Base-by-base conservation (phyloP, 1,139 yeast species). In the Debaryomyces robertsiae region DNA sequence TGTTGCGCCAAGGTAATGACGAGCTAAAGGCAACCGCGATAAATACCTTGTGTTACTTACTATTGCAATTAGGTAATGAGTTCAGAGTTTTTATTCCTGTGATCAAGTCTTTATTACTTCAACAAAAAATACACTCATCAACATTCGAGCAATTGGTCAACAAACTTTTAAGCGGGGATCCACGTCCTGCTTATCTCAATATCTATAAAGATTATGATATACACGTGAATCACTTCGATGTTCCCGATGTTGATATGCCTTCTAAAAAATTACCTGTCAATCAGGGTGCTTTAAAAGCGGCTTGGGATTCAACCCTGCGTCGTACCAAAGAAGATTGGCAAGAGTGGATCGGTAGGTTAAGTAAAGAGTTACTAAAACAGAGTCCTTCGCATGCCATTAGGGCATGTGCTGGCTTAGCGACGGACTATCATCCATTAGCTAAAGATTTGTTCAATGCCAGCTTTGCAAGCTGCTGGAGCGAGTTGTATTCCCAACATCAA, bases 311-410 rank as follows among this genome's bases (percentile, higher is more conserved):
- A 13, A 81, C 86, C 22, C 93, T 89, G 51, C 79, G 94, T 48
- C 77, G 95, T 33, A 89, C 97, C 0, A 81, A 84, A 50, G 98
- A 91, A 55, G 98, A 93, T 53, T 94, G 98, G 98, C 91, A 86
- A 56, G 98, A 93, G 56, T 94, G 99, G 99, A 82, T 91, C 49
- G 78, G 95, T 41, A 73, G 94, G 43, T 70, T 94, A 37, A 84
- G 95, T 54, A 85, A 89, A 41, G 97, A 90, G 57, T 66, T 94
- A 27, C 67, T 94, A 49, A 88, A 87, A 52, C 96, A 91, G 58
- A 87, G 96, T 36, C 96, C 99, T 3, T 89, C 97, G 0, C 96
- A 89, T 56, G 95, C 98, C 1, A 75, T 94, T 33, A 75, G 98
- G 50, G 96, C 98, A 0, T 93, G 98, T 60, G 89, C 96, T 2